Base-by-base conservation (phyloP, 2,329 filamentous ascomycete genomes). In the Fonsecaea nubica region DNA sequence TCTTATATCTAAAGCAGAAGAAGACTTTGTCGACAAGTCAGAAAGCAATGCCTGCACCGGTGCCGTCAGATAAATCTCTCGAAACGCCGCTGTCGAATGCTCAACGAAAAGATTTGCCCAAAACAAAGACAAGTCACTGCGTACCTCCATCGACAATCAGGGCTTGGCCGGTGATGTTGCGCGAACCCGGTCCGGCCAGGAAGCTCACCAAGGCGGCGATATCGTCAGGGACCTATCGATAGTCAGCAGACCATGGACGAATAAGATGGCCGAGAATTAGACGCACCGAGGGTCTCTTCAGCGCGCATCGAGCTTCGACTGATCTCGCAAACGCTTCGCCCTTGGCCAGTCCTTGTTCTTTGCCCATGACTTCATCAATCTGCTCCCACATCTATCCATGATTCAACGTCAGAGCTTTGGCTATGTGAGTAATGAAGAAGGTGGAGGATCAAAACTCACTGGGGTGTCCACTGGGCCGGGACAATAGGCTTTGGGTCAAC, bases 401-500 rank as follows among this genome's bases (percentile, higher is more conserved):
- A 15, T 38, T 6, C 30, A 32, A 32, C 30, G 30, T 32, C 30
- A 32, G 30, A 6, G 30, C 30, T 32, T 3, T 4, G 4, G 30
- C 1, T 32, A 32, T 32, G 30, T 32, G 30, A 32, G 1, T 32
- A 1, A 6, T 32, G 30, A 32, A 32, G 30, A 32, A 32, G 30
- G 30, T 32, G 4, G 30, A 6, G 30, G 3, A 25, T 6, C 30
- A 32, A 32, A 4, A 58, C 56, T 42, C 36, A 58, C 56, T n/a
- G 56, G 56, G 15, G 87, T 90, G 0, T 84, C 86, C 0, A 90
- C 87, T 56, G 90, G 88, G 0, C 89, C 89, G 0, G 89, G 89
- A 0, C 86, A 87, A 72, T 90, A 90, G 0, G 84, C 83, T 70
- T 90, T 90, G n/a, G 56, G 30, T 32, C 30, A 32, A 32, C 30